Conservation (phyloP, 2,329 filamentous ascomycete genomes). For the Torrubiella hemipterigena region DNA sequence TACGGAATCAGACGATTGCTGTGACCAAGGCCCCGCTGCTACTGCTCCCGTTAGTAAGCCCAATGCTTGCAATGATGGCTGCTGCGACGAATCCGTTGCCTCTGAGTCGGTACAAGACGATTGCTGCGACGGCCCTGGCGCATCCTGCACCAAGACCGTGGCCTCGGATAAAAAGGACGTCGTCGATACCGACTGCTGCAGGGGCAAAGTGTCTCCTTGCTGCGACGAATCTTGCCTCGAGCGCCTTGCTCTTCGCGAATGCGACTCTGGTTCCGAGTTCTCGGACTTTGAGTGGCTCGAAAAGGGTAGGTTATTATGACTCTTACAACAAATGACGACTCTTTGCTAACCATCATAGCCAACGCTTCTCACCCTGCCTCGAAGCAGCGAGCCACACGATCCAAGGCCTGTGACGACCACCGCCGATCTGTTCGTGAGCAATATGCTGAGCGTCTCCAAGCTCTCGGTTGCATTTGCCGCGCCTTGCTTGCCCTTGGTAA, state of each 20-base stretch:
- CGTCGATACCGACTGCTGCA: slow-evolving; percentile 24
- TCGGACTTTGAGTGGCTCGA: not conserved
- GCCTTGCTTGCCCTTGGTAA: slow-evolving; percentile 37
- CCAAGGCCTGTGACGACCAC: slow-evolving; percentile 26
- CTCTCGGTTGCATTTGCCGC: slow-evolving; percentile 42
- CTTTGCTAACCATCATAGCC: not conserved
- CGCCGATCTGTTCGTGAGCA: slow-evolving; percentile 18
- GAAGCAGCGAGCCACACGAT: too few species aligned
- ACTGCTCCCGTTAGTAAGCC: too few species aligned
- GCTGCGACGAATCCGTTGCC: not conserved
- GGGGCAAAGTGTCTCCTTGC: slow-evolving; percentile 25
- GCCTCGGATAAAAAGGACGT: not conserved
- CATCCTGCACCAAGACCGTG: not conserved
- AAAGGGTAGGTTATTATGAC: not conserved
- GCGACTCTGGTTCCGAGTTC: slow-evolving; percentile 8
- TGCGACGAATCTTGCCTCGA: slow-evolving; percentile 30
- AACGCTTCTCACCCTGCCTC: too few species aligned
- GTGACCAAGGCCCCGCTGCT: too few species aligned
- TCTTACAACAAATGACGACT: too few species aligned
- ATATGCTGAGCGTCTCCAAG: slow-evolving; percentile 30
- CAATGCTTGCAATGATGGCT: slow-evolving; percentile 3
- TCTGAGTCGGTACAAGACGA: not conserved
- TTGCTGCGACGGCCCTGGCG: not conserved
- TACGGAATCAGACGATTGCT: too few species aligned
- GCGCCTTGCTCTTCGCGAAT: slow-evolving; percentile 30